A percentile compares a stretch with the other conserved stretches of the same genome.
phyloP scores from a whole-genome alignment of 2,329 filamentous ascomycete species.

The Talaromyces sp. region DNA sequence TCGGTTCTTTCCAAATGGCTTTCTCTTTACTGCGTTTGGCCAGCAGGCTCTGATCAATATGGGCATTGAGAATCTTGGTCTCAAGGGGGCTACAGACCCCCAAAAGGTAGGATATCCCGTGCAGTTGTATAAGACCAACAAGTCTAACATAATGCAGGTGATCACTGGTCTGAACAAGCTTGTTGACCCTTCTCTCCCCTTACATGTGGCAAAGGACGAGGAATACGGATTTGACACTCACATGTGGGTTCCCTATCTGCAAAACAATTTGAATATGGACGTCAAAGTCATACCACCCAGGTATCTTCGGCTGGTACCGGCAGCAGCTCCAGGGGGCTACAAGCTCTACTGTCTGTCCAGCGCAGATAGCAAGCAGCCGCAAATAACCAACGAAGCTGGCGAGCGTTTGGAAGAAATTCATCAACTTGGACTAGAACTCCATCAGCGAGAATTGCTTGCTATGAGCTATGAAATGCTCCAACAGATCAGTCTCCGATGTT shows the following conservation, averaged over 20 bases:
- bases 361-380: neutral
- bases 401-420: neutral
- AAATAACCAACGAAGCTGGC: neutral
- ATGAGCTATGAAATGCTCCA: neutral
- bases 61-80: neutral
- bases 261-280: neutral
- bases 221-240: neutral
- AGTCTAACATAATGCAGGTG: neutral
- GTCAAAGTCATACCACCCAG: neutral
- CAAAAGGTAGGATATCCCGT: neutral
- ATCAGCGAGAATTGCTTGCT: neutral
- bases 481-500: neutral
- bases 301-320: neutral
- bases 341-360: neutral
- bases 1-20: neutral
- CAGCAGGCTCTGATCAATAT: neutral
- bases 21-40: neutral
- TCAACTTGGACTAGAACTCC: neutral
- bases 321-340: neutral
- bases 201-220: neutral
- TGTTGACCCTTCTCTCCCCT: neutral
- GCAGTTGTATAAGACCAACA: neutral
- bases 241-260: neutral
- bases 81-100: too few species aligned
- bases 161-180: neutral